Conservation (phyloP, 306 rosid genomes). For the Quercus berberidifolia region DNA sequence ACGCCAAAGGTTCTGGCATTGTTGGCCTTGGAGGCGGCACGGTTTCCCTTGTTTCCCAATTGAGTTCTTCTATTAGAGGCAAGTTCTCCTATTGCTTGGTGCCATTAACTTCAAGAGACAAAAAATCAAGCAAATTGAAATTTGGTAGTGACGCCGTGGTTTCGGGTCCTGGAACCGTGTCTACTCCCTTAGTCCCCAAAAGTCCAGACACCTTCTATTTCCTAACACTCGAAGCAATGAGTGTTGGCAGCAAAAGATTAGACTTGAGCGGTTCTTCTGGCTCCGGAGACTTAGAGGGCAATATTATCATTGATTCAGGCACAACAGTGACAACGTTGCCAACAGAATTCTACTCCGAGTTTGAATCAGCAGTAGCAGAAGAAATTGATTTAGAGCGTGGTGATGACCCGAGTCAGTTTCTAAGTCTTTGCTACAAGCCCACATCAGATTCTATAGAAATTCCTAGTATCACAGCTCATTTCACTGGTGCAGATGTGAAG, state of each 20-base stretch:
- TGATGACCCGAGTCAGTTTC: not conserved
- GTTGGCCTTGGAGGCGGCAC: conserved; percentile 51
- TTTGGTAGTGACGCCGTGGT: conserved; percentile 13
- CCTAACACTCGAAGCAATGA: conserved; percentile 21
- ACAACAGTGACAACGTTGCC: no score
- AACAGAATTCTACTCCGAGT: no score
- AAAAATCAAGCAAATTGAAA: not conserved
- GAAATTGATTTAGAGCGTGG: not conserved
- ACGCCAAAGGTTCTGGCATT: conserved; percentile 25
- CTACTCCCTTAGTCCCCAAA: conserved; percentile 20
- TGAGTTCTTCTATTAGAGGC: conserved; percentile 15
- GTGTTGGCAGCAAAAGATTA: conserved; percentile 11
- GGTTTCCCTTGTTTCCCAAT: conserved; percentile 31
- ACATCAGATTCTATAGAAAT: not conserved
- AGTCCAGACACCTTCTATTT: conserved; percentile 8
- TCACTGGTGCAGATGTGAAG: conserved; percentile 31
- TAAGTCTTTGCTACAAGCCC: conserved; percentile 29
- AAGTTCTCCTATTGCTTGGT: conserved; percentile 62
- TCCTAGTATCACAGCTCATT: conserved; percentile 34
- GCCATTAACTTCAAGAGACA: not conserved
- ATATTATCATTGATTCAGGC: not conserved
- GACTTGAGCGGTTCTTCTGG: not conserved
- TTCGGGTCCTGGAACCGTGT: not conserved
- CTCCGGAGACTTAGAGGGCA: not conserved
- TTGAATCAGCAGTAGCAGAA: no score